Evolutionary conservation across 768 basidiomycete species (phyloP).

Genomic region (Podaxis rugospora): DNA sequence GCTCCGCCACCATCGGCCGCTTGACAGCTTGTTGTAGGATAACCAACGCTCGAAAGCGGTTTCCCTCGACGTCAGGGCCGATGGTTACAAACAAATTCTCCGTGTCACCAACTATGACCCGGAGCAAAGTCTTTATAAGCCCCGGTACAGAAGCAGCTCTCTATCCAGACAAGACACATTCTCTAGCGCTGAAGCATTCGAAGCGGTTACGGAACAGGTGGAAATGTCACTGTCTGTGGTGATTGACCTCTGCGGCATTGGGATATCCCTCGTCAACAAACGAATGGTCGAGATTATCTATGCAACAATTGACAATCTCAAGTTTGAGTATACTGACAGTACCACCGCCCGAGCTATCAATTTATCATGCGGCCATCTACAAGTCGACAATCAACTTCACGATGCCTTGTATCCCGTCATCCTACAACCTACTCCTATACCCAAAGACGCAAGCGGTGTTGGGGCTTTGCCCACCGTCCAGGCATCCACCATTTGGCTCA

Average conservation of each 20-base stretch:
- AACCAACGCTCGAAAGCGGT: conserved; percentile 58
- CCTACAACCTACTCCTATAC: conserved; percentile 87
- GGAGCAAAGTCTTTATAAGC: conserved; percentile 85
- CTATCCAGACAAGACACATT: conserved; percentile 63
- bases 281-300: conserved; percentile 88
- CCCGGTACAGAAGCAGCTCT: conserved; percentile 46
- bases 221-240: conserved; percentile 59
- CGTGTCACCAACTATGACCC: conserved; percentile 85
- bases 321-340: conserved; percentile 82
- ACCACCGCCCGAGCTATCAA: conserved; percentile 75
- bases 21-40: conserved; percentile 29
- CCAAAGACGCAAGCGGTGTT: conserved; percentile 67
- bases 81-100: conserved; percentile 78
- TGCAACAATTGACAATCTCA: conserved; percentile 69
- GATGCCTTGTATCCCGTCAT: conserved; percentile 94
- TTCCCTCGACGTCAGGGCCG: conserved; percentile 90
- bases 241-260: conserved; percentile 85
- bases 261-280: conserved; percentile 87
- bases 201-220: conserved; percentile 77
- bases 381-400: conserved; percentile 97
- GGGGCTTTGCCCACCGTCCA: conserved; percentile 89
- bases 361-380: conserved; percentile 79
- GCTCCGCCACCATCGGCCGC: background rate
- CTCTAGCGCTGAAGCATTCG: conserved; percentile 75
- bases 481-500: conserved; percentile 82